Evolutionary conservation across 768 basidiomycete species (phyloP).

Genomic region (Rhizopogon vinicolor): DNA sequence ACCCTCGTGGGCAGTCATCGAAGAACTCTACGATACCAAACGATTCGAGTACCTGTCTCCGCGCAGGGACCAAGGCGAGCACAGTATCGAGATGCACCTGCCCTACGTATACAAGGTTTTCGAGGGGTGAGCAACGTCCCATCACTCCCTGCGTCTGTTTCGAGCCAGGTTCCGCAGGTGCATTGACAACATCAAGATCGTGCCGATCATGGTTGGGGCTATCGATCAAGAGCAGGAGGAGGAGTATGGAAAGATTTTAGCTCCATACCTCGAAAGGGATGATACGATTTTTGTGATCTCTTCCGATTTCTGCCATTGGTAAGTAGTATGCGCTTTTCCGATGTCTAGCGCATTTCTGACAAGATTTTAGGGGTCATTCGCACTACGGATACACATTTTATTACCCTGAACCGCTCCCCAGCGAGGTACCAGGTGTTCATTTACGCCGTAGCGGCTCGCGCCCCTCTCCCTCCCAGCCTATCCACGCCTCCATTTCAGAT

Average conservation of each 20-base stretch:
- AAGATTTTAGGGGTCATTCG: slow-evolving; percentile 61
- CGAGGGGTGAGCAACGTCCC: slow-evolving; percentile 49
- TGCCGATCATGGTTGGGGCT: slow-evolving; percentile 89
- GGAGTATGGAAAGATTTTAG: slow-evolving; percentile 65
- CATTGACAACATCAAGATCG: slow-evolving; percentile 73
- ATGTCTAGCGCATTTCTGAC: background rate
- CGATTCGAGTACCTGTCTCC: slow-evolving; percentile 66
- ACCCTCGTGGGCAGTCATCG: slow-evolving; percentile 45
- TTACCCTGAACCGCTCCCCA: slow-evolving; percentile 59
- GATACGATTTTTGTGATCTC: slow-evolving; percentile 89
- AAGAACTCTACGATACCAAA: slow-evolving; percentile 58
- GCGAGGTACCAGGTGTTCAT: slow-evolving; percentile 39
- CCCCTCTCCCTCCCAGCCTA: slow-evolving; percentile 48
- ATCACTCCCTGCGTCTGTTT: background rate
- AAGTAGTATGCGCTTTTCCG: slow-evolving; percentile 21
- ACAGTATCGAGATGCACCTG: slow-evolving; percentile 97
- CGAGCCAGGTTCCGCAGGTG: background rate
- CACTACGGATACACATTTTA: slow-evolving; percentile 83
- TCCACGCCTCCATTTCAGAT: slow-evolving; percentile 76
- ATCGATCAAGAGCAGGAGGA: slow-evolving; percentile 58
- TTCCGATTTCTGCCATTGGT: slow-evolving; percentile 99
- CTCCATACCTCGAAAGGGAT: slow-evolving; percentile 71
- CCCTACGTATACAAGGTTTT: slow-evolving; percentile 87
- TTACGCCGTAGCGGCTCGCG: slow-evolving; percentile 44
- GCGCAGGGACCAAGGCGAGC: slow-evolving; percentile 84